Evolutionary conservation across 805 yeast genomes (phyloP), one percentile per base, ranked within the genome.

Genomic region (Sugiyamaella chiloensis): DNA sequence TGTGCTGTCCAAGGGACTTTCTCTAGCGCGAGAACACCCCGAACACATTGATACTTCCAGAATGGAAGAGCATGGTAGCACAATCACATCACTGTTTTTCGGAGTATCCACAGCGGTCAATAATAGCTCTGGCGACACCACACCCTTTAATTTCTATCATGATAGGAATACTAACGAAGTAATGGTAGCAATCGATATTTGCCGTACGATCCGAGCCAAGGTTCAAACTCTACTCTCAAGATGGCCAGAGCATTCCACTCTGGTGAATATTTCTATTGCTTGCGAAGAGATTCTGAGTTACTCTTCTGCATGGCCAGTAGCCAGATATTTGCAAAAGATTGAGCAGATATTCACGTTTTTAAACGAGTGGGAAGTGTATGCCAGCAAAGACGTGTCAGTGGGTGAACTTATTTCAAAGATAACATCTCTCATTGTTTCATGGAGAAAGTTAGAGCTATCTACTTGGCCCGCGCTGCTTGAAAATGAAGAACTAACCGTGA

Each of bases 211-310:
- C 2, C 69, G 73, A 58, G 65, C 70, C 2, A 62, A 78, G 1
- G 79, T 80, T 2, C 53, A 62, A 5, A 67, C 66, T 3, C 63
- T 87, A 9, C 63, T 84, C 9, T 66, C 65, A 21, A 79, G 81
- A 59, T 93, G 96, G 96, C 97, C 98, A 0, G 99, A 95, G 58
- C 96, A 95, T 70, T 93, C 93, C 0, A 88, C 96, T 0, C 67
- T 93, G 43, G 82, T 75, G 48, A 87, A 84, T 17, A 72, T 91
- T 40, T 63, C 70, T 31, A 69, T 83, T 51, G 79, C 83, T 6
- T 76, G 85, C 53, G 66, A 72, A 12, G 98, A 90, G 61, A 77
- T 85, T 50, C 64, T 85, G 48, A 64, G 65, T 2, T 83, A 72
- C 58, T 78, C 95, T 0, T 71, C 81, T 1, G 68, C 72, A 24